Base-by-base conservation (phyloP, 179 eudicot species). In the Beta corolliflora region DNA sequence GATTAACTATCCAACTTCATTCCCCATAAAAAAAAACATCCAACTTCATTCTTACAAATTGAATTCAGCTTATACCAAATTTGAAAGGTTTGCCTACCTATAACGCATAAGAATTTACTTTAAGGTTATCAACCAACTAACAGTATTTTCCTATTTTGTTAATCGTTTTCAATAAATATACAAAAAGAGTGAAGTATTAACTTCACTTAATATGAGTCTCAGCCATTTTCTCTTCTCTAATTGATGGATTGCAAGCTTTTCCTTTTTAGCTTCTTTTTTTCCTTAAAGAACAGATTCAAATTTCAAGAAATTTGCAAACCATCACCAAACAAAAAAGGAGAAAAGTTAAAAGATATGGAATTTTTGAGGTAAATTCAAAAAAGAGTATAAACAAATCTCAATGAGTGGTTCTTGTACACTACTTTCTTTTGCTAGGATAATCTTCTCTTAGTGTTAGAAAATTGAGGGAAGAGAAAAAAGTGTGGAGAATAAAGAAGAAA, bases 401-500 rank as follows among this genome's bases (percentile, higher is more conserved):
- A 55, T 46, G 19, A 58, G 81, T 45, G 73, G 66, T 19, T 70
- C 36, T 70, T 14, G 23, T 50, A 50, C 46, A 59, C 10, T 29
- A 5, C 68, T 31, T 67, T 80, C 72, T 29, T 60, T 54, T 44
- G 16, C 75, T 41, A 77, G 77, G 82, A 81, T 81, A 68, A 59
- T 77, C 52, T 73, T 50, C 77, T 69, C 54, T 77, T 84, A 66
- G 85, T 63, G 60, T 36, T 46, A 61, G 29, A 79, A 45, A 61
- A 80, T 81, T 53, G 29, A 21, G 14, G 58, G 18, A 31, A 16
- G 11, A 80, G 18, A 80, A 77, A 23, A 45, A 44, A 45, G 48
- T 48, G 31, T 13, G 29, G 58, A 77, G 81, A 81, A 79, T 77
- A 71, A 83, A 77, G 87, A 77, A n/a, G n/a, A 56, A 68, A 81